Evolutionary conservation across 2,329 filamentous ascomycete species (phyloP).

Genomic region (Claviceps digitariae): DNA sequence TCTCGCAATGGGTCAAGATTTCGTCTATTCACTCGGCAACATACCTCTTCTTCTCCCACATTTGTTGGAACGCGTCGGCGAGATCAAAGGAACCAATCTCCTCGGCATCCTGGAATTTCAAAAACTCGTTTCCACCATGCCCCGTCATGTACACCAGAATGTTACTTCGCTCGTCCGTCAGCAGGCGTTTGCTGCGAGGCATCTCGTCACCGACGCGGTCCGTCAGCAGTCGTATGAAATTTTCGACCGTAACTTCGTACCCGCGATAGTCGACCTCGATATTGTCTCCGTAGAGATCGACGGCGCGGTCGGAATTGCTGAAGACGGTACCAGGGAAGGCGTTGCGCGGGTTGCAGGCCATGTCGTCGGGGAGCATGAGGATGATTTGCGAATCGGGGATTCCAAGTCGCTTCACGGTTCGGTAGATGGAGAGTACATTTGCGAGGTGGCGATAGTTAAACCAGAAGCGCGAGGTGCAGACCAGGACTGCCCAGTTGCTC

Average conservation of each 20-base stretch:
- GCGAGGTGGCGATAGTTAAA: conserved; percentile 99
- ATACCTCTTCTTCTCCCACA: conserved; percentile 99
- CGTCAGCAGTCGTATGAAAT: conserved; percentile 90
- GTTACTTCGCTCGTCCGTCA: conserved; percentile 92
- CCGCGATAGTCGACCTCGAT: conserved; percentile 98
- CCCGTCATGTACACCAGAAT: conserved; percentile 99
- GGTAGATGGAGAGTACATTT: conserved; percentile 94
- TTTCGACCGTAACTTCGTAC: conserved; percentile 97
- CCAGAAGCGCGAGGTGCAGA: conserved; percentile 97
- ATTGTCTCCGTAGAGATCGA: conserved; percentile 95
- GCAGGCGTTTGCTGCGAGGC: conserved; percentile 80
- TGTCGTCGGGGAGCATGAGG: conserved; percentile 98
- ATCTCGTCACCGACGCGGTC: conserved; percentile 91
- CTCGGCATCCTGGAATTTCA: conserved; percentile 97
- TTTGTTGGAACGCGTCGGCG: conserved; percentile 95
- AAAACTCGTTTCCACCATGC: conserved; percentile 91
- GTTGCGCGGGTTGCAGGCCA: conserved; percentile 98
- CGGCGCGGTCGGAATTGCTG: conserved; percentile 90
- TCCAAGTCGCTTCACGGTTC: conserved; percentile 92
- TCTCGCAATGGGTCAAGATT: background rate
- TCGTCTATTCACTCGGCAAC: conserved; percentile 2
- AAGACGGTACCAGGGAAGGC: conserved; percentile 96
- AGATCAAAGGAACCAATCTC: conserved; percentile 95
- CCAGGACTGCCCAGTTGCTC: conserved; percentile 98
- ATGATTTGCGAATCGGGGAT: conserved; percentile 99